Evolutionary conservation across 441 rosid species (phyloP), one percentile per base, ranked within the genome.

Genomic region (Gossypium trilobum): DNA sequence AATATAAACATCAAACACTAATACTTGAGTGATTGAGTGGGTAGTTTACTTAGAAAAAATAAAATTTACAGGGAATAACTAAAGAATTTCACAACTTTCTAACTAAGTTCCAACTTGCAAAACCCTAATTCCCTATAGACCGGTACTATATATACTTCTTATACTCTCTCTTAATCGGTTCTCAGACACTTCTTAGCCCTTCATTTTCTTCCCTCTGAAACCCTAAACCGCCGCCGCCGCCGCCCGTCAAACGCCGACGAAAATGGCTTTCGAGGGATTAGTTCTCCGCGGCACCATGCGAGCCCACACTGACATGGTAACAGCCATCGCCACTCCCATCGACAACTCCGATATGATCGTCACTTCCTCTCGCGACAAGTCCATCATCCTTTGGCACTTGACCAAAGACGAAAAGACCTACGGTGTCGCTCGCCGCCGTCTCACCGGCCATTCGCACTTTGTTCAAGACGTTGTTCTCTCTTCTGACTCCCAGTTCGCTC

Each of bases 381-480:
- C 97, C 27, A 83, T 92, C 84, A 89, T 95, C 73, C 80, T 87
- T 1, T 95, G 99, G 99, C 81, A 87, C 17, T 88, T 95, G 25
- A 87, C 89, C 68, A 92, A 89, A 83, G 98, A 91, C 51, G 99
- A 91, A 1, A 89, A 88, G 75, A 71, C 83, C 23, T 89, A 82
- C 76, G 99, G 97, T 1, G 91, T 89, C 1, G 82, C 97, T 27
- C 92, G 87, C 76, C 88, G 97, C 27, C 88, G 98, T 48, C 88
- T 95, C 64, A 91, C 95, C 20, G 99, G 99, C 8, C 99, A 95
- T 78, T 92, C 97, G 27, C 93, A 87, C 80, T 92, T 92, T 57
- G 97, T 95, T 1, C 84, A 92, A 80, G 99, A 95, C 33, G 97
- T 91, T 4, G 99, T 95, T 4, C 93, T 95, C 58, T 95, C 99